These are phyloP conservation scores for Cordia subcordata DNA, from an alignment of 257 asterid species.

Conservation along the genomic window DNA sequence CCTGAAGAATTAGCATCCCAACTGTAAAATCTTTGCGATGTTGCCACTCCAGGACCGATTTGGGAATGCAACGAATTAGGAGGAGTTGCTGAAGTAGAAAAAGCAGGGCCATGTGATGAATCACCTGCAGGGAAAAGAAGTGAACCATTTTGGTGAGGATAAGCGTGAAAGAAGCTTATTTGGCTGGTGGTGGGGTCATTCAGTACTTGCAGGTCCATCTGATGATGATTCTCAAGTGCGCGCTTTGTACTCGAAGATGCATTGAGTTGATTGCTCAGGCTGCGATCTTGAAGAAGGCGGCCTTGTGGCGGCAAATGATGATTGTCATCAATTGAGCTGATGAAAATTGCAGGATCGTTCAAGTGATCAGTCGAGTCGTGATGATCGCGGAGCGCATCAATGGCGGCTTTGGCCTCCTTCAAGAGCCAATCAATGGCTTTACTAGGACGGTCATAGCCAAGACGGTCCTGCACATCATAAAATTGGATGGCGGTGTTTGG, in stretches of 20 bases:
- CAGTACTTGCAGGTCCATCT: no score
- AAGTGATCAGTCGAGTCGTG: background rate
- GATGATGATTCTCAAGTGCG: background rate
- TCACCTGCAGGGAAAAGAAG: conserved; percentile 3
- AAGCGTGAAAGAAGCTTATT: conserved; percentile 5
- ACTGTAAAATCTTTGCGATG: no score
- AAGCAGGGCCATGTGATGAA: conserved; percentile 8
- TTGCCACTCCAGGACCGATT: no score
- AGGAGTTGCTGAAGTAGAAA: background rate
- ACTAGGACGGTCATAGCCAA: conserved; percentile 86
- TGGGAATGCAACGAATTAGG: background rate
- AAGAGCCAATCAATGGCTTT: conserved; percentile 95
- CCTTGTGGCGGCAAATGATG: background rate
- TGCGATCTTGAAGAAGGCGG: background rate
- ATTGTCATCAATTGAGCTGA: background rate
- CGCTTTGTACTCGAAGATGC: no score
- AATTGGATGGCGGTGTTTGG: conserved; percentile 83
- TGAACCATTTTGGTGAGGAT: conserved; percentile 15
- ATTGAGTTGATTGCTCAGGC: no score
- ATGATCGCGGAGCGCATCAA: conserved; percentile 23
- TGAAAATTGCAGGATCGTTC: no score
- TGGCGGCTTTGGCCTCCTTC: conserved; percentile 53
- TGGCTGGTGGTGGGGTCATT: background rate
- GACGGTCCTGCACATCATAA: conserved; percentile 78
- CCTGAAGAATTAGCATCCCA: no score